Evolutionary conservation across 2,329 filamentous ascomycete species (phyloP), one percentile per base, ranked within the genome.

Genomic region (Aspergillus sp.): DNA sequence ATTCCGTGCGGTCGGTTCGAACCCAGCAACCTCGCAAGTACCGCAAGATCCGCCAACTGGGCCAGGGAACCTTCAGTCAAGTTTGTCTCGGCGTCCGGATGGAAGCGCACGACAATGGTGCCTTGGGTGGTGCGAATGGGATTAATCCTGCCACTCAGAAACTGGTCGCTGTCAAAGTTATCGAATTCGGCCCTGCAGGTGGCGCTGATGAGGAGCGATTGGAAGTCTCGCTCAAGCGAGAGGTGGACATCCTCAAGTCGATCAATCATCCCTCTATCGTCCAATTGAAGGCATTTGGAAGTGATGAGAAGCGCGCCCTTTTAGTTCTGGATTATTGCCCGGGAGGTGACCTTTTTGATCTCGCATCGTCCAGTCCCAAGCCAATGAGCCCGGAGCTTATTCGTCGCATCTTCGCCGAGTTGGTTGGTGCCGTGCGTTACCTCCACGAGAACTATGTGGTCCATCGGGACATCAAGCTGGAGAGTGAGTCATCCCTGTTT

Each of bases 381-480:
- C 72, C 88, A 1, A 78, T 96, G 45, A 84, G 81, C 3, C 82
- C 89, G 0, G 67, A 76, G 1, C 75, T 97, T 10, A 79, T 96
- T 45, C 83, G 90, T 59, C 84, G 94, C 47, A 91, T 97, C 51
- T 96, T 96, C 71, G 82, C 92, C 13, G 94, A 99, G 70, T 73
- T 97, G 57, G 86, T 97, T 20, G 86, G 83, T 55, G 94, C 93
- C 0, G 87, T 95, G 33, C 82, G 81, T 52, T 96, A 97, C 74
- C 77, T 99, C 45, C 94, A 99, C 71, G 78, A 83, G 49, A 79
- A 89, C 63, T 86, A 84, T 60, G 96, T 99, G 67, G 93, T 97
- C 49, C 94, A 99, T 69, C 85, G 94, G 54, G 94, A 99, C 71
- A 95, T 99, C 73, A 99, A 99, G 75, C 85, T 99, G 53, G 94